A percentile compares a stretch with the other conserved stretches of the same genome.
These are phyloP conservation scores for Ceratocystis eucalypticola DNA, from an alignment of 2,329 filamentous ascomycete genomes.

Conservation along the genomic window DNA sequence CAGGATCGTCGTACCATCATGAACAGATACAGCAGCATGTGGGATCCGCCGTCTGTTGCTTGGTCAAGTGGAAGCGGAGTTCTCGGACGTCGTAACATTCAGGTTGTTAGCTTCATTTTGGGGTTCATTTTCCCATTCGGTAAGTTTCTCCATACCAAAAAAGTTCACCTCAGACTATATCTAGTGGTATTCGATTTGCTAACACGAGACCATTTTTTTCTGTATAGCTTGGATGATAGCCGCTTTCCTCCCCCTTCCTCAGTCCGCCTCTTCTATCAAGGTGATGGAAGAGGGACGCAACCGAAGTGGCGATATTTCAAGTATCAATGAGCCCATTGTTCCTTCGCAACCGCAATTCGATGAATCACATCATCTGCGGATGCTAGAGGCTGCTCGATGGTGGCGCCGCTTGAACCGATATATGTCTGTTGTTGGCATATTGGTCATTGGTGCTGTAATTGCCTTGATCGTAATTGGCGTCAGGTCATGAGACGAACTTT, in stretches of 20 bases:
- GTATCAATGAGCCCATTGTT: constrained; percentile 7
- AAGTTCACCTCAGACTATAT: constrained; percentile 8
- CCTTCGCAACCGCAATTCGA: constrained; percentile 8
- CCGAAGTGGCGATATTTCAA: constrained; percentile 12
- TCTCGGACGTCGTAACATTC: constrained; percentile 55
- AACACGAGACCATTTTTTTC: constrained; percentile 16
- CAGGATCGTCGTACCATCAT: constrained; percentile 44
- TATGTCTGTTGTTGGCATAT: constrained; percentile 43
- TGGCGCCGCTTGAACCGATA: constrained; percentile 46
- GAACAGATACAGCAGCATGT: constrained; percentile 33
- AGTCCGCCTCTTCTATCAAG: constrained; percentile 38
- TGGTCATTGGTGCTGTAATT: constrained; percentile 39
- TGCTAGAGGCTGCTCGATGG: constrained; percentile 39
- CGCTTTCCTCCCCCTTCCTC: constrained; percentile 57
- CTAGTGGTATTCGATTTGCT: constrained; percentile 21
- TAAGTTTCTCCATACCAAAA: constrained; percentile 29
- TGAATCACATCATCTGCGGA: constrained; percentile 19
- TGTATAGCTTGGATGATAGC: constrained; percentile 63
- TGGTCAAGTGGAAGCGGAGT: constrained; percentile 47
- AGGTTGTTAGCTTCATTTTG: constrained; percentile 59
- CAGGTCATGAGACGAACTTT: constrained; percentile 21
- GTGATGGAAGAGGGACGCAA: constrained; percentile 34
- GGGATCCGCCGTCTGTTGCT: constrained; percentile 59
- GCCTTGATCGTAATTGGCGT: constrained; percentile 40
- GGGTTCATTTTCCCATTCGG: constrained; percentile 67